A percentile compares a stretch with the other conserved stretches of the same genome.
These are phyloP conservation scores for Triticum dicoccoides DNA, from an alignment of 176 grass and related monocot genomes.

Conservation along the genomic window DNA sequence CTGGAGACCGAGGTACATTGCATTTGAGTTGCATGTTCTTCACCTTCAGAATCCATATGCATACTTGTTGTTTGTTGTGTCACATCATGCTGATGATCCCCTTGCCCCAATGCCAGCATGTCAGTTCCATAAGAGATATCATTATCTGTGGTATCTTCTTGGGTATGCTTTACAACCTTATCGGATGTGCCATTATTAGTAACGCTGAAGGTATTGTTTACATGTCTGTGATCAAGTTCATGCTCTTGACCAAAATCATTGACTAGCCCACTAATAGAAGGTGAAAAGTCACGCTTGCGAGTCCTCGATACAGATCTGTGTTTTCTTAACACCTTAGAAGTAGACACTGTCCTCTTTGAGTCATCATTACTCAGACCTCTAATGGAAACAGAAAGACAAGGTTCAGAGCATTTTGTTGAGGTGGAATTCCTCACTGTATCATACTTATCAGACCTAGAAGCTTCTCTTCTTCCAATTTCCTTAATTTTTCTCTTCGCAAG, in stretches of 20 bases:
- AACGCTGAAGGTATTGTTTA: constrained; percentile 40
- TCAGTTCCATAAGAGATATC: constrained; percentile 39
- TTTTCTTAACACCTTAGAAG: constrained; percentile 63
- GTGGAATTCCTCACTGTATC: constrained; percentile 32
- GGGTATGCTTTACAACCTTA: constrained; percentile 37
- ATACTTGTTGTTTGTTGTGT: constrained; percentile 29
- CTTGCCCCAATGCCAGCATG: constrained; percentile 24
- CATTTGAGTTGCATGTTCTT: constrained; percentile 35
- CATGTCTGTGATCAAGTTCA: constrained; percentile 33
- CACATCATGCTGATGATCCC: constrained; percentile 26
- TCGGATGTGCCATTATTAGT: constrained; percentile 10
- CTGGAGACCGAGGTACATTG: constrained; percentile 38
- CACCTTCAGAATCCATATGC: constrained; percentile 33
- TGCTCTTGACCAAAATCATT: constrained; percentile 32
- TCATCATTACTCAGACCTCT: constrained; percentile 41
- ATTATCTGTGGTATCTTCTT: constrained; percentile 46
- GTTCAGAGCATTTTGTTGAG: constrained; percentile 16
- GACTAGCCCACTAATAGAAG: constrained; percentile 28
- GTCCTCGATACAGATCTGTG: constrained; percentile 58
- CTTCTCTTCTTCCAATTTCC: constrained; percentile 48
- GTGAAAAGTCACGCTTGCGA: constrained; percentile 42
- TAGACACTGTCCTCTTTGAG: constrained; percentile 12
- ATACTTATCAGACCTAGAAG: constrained; percentile 37
- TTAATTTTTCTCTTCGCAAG: constrained; percentile 46
- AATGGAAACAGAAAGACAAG: constrained; percentile 22